These are phyloP conservation scores for Aspergillus luchuensis DNA, from an alignment of 2,329 filamentous ascomycete genomes.

Conservation along the genomic window DNA sequence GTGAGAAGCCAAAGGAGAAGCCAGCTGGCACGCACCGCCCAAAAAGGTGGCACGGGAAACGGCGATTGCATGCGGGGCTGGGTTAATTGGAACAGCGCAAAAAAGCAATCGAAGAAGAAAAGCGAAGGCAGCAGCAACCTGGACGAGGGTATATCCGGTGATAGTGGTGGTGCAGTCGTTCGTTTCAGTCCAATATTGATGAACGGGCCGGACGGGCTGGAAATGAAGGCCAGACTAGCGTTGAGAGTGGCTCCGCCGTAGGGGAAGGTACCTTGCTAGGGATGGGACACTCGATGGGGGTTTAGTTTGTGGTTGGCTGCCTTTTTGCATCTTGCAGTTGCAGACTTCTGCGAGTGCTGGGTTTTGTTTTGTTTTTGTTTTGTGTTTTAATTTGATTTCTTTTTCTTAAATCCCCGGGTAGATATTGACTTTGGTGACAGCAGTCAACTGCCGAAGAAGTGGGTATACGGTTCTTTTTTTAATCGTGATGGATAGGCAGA, in stretches of 20 bases:
- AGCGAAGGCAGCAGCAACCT: background rate
- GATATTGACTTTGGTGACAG: too few relatives aligned
- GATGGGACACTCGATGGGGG: background rate
- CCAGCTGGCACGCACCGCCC: background rate
- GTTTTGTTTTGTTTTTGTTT: background rate
- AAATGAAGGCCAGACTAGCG: background rate
- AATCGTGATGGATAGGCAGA: background rate
- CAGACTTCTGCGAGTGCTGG: too few relatives aligned
- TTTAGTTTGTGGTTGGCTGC: background rate
- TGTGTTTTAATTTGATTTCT: background rate
- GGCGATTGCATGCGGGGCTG: background rate
- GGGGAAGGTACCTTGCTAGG: background rate
- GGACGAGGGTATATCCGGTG: too few relatives aligned
- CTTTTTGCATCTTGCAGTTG: background rate
- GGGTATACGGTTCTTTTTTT: background rate
- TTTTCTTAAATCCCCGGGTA: too few relatives aligned
- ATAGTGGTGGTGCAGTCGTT: too few relatives aligned
- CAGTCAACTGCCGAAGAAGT: too few relatives aligned
- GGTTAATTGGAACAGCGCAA: background rate
- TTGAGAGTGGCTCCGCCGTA: background rate
- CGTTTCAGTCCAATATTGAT: background rate
- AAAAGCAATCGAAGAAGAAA: too few relatives aligned
- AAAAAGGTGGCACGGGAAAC: background rate
- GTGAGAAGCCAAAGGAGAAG: background rate
- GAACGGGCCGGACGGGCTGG: background rate